phyloP scores from a whole-genome alignment of 2,329 filamentous ascomycete genomes.

The Pseudocercospora vitis region DNA sequence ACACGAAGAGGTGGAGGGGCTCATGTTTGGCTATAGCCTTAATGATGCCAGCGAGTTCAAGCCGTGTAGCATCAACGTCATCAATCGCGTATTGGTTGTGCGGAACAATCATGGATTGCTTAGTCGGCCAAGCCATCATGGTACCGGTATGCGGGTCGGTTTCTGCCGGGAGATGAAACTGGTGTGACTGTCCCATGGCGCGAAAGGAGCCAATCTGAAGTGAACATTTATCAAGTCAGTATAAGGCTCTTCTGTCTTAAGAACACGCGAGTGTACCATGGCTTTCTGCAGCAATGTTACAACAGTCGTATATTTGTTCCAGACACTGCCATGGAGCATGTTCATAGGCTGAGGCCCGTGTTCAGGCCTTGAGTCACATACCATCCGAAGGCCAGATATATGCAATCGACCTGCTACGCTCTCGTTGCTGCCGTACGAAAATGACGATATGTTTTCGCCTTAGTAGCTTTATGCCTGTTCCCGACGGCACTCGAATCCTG shows the following conservation, averaged over 20 bases:
- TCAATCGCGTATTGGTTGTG: constrained; percentile 3
- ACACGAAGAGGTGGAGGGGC: constrained; percentile 17
- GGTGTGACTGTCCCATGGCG: neutral
- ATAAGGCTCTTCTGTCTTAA: neutral
- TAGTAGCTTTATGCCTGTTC: too few relatives aligned
- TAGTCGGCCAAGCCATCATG: constrained; percentile 20
- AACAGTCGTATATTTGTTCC: too few relatives aligned
- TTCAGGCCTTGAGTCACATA: too few relatives aligned
- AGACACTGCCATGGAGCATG: too few relatives aligned
- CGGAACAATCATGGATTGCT: constrained; percentile 9
- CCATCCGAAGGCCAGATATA: too few relatives aligned
- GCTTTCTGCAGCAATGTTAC: too few relatives aligned
- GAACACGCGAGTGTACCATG: too few relatives aligned
- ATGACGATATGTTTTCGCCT: too few relatives aligned
- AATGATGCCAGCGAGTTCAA: constrained; percentile 13
- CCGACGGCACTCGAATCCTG: too few relatives aligned
- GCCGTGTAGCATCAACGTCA: constrained; percentile 9
- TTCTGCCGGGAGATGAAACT: constrained; percentile 16
- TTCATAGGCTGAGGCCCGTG: too few relatives aligned
- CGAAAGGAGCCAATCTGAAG: neutral
- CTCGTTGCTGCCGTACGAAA: too few relatives aligned
- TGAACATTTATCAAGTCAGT: neutral
- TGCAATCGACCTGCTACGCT: too few relatives aligned
- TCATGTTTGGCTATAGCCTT: constrained; percentile 18
- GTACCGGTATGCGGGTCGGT: constrained; percentile 15